phyloP scores from a whole-genome alignment of 805 yeast species.

The Nakazawaea populi region DNA sequence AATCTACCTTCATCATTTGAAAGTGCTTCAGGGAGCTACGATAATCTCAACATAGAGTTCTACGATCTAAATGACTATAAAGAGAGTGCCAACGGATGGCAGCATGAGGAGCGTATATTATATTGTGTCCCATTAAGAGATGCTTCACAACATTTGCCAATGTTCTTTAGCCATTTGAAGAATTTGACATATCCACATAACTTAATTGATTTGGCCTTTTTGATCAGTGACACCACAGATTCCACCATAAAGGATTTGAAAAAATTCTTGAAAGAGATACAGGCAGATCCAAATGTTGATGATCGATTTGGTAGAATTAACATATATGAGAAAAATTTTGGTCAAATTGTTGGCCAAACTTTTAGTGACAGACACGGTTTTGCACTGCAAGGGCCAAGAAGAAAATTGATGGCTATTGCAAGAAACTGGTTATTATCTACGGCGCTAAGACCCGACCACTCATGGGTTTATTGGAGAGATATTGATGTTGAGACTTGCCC shows the following conservation, averaged over 20 bases:
- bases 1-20: constrained; percentile 27
- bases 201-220: constrained; percentile 74
- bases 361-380: constrained; percentile 90
- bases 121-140: constrained; percentile 90
- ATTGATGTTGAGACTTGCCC: constrained; percentile 90
- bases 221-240: constrained; percentile 87
- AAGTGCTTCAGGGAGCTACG: constrained; percentile 18
- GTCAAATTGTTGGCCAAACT: constrained; percentile 86
- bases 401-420: constrained; percentile 91
- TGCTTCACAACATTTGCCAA: constrained; percentile 83
- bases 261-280: constrained; percentile 54
- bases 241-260: constrained; percentile 69
- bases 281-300: constrained; percentile 51
- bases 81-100: constrained; percentile 76
- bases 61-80: constrained; percentile 66
- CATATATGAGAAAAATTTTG: constrained; percentile 85
- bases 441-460: constrained; percentile 81
- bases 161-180: constrained; percentile 79
- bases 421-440: constrained; percentile 86
- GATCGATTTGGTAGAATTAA: constrained; percentile 76
- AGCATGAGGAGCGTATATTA: constrained; percentile 67
- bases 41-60: constrained; percentile 45
- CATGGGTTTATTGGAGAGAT: constrained; percentile 96
- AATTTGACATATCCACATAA: constrained; percentile 84
- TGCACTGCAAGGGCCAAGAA: constrained; percentile 88